Percentiles rank a stretch among this genome's conserved stretches.
Conservation (phyloP, 495 filamentous ascomycete species). For the Xylaria venustula region DNA sequence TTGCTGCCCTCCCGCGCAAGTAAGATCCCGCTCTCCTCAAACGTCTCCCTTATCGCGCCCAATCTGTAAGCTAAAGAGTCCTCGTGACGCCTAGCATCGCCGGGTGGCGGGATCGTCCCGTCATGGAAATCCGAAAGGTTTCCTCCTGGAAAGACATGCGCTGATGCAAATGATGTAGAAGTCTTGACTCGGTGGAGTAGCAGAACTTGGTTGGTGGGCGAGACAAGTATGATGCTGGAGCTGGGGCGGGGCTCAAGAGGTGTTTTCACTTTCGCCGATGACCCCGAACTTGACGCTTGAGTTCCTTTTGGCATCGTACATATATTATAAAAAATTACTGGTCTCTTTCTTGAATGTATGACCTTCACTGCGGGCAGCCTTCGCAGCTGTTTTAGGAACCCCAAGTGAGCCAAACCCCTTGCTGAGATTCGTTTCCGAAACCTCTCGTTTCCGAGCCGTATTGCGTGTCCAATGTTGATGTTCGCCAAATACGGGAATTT, state of each 20-base stretch:
- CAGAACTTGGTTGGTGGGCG: conserved; percentile 80
- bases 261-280: conserved; percentile 11
- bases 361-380: neutral
- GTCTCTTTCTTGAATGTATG: neutral
- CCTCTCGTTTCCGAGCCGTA: neutral
- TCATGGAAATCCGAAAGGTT: conserved; percentile 73
- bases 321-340: neutral
- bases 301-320: neutral
- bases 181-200: conserved; percentile 82
- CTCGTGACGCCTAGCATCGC: conserved; percentile 52
- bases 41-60: conserved; percentile 85
- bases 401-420: neutral
- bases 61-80: conserved; percentile 69
- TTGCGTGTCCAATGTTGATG: neutral
- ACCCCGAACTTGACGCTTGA: neutral
- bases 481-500: neutral
- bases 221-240: conserved; percentile 77
- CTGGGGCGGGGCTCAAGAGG: conserved; percentile 22
- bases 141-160: conserved; percentile 96
- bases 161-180: conserved; percentile 81
- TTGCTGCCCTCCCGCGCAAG: conserved; percentile 57
- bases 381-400: neutral
- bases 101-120: conserved; percentile 52
- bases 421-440: neutral
- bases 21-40: conserved; percentile 92